Base-by-base conservation (phyloP, 257 asterid genomes). In the Nicotiana attenuata region DNA sequence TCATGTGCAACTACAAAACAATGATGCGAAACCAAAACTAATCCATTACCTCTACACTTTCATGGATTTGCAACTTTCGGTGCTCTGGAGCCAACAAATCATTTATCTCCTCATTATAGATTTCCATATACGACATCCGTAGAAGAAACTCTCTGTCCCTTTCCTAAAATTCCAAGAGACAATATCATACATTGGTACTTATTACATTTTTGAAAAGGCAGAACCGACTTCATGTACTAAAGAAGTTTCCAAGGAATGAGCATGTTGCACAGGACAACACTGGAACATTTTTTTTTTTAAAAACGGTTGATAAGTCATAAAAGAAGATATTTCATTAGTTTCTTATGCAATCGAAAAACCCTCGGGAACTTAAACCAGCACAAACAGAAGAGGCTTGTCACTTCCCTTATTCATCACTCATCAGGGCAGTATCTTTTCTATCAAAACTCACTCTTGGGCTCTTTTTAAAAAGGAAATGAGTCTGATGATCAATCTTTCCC, bases 51-150 rank as follows among this genome's bases (percentile, higher is more conserved):
- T 96, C 99, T 56, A 92, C 84, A 79, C 97, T 94, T 88, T 96
- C 98, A 87, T 96, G 99, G 84, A 96, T 93, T 87, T 96, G 98
- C 80, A 96, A 86, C 82, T 88, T 94, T 61, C 97, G 91, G 80
- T 94, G 94, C 87, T 94, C 97, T n/a, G 99, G 99, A 65, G 92
- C 99, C 86, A 96, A 83, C 87, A 96, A 85, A 85, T 96, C 99
- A 90, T 96, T 96, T 82, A 96, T 92, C 82, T 96, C 99, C 89
- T 96, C 99, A 65, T 96, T 96, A 87, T 94, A 96, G 57, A 96
- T 96, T 86, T 96, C 99, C 97, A 96, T 89, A 69, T 96, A 94
- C 17, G 99, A 96, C 99, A 96, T 96, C n/a, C 99, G 95, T 33
- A 96, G 66, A 55, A 96, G 97, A 85, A 92, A 96, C 85, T 96